Conservation (phyloP, 2,329 filamentous ascomycete genomes). For the Penicillium janthinellum region DNA sequence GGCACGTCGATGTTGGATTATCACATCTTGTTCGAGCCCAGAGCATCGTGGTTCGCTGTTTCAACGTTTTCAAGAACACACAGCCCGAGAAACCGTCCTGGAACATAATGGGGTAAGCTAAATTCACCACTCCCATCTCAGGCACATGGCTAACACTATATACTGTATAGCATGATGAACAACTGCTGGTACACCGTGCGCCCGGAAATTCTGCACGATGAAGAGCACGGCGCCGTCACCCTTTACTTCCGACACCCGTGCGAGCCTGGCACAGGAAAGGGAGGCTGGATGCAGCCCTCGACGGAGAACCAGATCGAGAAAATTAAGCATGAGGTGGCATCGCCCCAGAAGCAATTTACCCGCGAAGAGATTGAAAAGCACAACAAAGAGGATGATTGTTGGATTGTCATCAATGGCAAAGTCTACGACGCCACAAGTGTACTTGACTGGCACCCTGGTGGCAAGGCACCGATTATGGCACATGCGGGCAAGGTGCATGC, state of each 20-base stretch:
- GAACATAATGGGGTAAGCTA: conserved; percentile 50
- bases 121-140: too few species aligned
- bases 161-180: not conserved
- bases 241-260: conserved; percentile 52
- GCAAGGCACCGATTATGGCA: conserved; percentile 50
- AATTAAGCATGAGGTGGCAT: conserved; percentile 48
- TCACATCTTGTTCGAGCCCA: conserved; percentile 47
- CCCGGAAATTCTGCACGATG: not conserved
- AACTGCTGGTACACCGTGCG: conserved; percentile 1
- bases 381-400: conserved; percentile 51
- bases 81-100: conserved; percentile 51
- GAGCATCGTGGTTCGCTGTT: conserved; percentile 51
- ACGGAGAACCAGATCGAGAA: conserved; percentile 49
- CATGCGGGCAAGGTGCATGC: conserved; percentile 55
- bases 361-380: conserved; percentile 58
- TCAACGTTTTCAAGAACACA: conserved; percentile 55
- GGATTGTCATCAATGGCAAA: conserved; percentile 56
- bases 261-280: conserved; percentile 47
- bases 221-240: not conserved
- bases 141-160: not conserved
- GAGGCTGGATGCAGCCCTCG: conserved; percentile 57
- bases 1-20: conserved; percentile 54
- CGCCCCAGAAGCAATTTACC: conserved; percentile 55
- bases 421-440: conserved; percentile 55
- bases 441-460: conserved; percentile 54